These are phyloP conservation scores for Candida berthetii DNA, from an alignment of 805 yeast species.

Conservation along the genomic window DNA sequence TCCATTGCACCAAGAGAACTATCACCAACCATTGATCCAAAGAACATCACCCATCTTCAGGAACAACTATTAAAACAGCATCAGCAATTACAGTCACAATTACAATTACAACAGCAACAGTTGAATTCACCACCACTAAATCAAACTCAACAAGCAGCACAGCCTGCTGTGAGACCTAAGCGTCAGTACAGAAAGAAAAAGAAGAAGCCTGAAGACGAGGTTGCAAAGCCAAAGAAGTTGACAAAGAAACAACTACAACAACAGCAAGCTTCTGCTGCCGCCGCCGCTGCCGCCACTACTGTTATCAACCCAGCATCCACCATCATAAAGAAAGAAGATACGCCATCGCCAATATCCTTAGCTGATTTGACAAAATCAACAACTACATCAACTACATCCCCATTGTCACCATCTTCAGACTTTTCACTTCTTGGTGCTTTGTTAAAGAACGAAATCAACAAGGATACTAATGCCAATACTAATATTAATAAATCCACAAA, in stretches of 20 bases:
- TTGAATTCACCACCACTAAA: too few relatives aligned
- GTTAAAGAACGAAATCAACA: neutral
- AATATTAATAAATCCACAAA: too few relatives aligned
- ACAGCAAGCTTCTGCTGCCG: neutral
- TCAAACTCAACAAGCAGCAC: neutral
- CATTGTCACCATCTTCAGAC: constrained; percentile 5
- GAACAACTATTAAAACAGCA: neutral
- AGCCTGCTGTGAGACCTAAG: constrained; percentile 7
- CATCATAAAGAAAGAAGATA: constrained; percentile 5
- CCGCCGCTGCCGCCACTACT: neutral
- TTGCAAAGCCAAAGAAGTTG: neutral
- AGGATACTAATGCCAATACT: neutral
- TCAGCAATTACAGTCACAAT: neutral
- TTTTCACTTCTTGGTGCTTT: neutral
- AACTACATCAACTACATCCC: neutral
- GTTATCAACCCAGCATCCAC: neutral
- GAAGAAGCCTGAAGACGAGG: constrained; percentile 5
- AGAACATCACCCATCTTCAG: constrained; percentile 10
- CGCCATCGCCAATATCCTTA: constrained; percentile 19
- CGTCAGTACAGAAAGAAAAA: constrained; percentile 16
- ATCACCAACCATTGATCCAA: constrained; percentile 18
- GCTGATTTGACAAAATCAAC: constrained; percentile 1
- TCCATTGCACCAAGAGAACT: constrained; percentile 6
- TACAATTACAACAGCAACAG: neutral
- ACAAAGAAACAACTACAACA: constrained; percentile 5